Base-by-base conservation (phyloP, 2,329 filamentous ascomycete genomes). In the Colletotrichum ledebouriae region DNA sequence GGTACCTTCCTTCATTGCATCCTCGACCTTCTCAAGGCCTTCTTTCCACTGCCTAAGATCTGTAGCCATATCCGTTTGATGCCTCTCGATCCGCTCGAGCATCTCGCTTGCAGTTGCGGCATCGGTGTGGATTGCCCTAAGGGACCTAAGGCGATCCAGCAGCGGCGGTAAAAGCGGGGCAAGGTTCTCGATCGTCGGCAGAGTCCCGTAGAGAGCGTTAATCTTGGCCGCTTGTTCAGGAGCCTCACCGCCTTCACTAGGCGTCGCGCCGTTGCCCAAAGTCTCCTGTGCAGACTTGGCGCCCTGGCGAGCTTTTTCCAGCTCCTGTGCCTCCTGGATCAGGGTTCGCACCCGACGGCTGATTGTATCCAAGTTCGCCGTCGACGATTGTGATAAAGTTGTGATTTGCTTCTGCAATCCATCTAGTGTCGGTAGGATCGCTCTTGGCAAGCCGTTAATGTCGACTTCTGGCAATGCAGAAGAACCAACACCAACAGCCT, bases 41-140 rank as follows among this genome's bases (percentile, higher is more conserved):
- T 92, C 90, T 70, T 89, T 88, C 96, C 96, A 98, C 77, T 92
- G 90, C 79, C 90, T 89, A 66, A 99, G 90, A 77, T 98, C 96
- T 5, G 85, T 85, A 25, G 90, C 89, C 88, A 96, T 94, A 70
- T 96, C 93, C 1, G 85, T 86, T 79, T 98, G 96, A 71, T 90
- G 86, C 75, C 86, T 88, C 79, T 97, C 94, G 46, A 98, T 84
- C 57, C 88, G 88, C 61, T 92, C 89, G 59, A 99, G 82, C 7
- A 90, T 92, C 73, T 93, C 90, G 68, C 90, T 90, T 1, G 95
- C 95, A 37, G 89, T 89, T 29, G 93, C 94, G 0, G 96, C 96
- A 73, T 94, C 93, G 0, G 93, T 90, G 76, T 99, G 96, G 57
- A 98, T 91, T 13, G 90, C 89, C 67, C 93, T 87, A 63, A 99